These are phyloP conservation scores for Mangifera indica DNA, from an alignment of 345 rosid species.

Conservation along the genomic window DNA sequence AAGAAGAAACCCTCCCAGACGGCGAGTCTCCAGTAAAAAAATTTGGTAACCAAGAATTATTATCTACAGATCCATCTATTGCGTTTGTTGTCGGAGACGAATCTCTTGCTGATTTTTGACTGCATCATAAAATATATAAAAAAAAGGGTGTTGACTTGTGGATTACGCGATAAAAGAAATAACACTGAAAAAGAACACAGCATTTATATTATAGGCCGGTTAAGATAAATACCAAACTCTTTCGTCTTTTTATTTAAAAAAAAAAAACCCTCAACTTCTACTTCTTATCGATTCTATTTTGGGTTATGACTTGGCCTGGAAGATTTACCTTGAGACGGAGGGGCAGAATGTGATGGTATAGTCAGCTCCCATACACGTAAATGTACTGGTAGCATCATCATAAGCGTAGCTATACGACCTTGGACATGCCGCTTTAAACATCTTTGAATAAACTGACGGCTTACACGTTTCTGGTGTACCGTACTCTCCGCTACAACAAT, in stretches of 20 bases:
- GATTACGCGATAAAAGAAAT: too few relatives aligned
- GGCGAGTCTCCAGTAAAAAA: constrained; percentile 38
- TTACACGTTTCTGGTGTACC: constrained; percentile 57
- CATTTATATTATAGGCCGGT: too few relatives aligned
- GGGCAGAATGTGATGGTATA: constrained; percentile 78
- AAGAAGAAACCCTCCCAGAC: constrained; percentile 18
- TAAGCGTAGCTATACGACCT: constrained; percentile 76
- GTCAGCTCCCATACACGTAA: constrained; percentile 66
- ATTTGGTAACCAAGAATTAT: constrained; percentile 46
- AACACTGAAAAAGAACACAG: too few relatives aligned
- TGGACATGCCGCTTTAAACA: constrained; percentile 66
- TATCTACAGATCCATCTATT: constrained; percentile 22
- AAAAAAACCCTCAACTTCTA: too few relatives aligned
- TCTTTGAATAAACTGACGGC: constrained; percentile 59
- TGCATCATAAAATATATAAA: constrained; percentile 17
- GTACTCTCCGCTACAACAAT: constrained; percentile 67
- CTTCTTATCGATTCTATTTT: too few relatives aligned
- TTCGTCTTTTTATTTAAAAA: too few relatives aligned
- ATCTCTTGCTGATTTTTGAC: constrained; percentile 58
- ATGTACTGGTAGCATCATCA: constrained; percentile 71
- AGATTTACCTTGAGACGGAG: constrained; percentile 55
- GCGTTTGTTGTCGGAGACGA: constrained; percentile 23
- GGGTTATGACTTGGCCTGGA: too few relatives aligned
- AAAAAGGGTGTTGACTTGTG: too few relatives aligned
- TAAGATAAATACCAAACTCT: too few relatives aligned